Base-by-base conservation (phyloP, 768 basidiomycete genomes). In the Hygrophorus pudorinus region DNA sequence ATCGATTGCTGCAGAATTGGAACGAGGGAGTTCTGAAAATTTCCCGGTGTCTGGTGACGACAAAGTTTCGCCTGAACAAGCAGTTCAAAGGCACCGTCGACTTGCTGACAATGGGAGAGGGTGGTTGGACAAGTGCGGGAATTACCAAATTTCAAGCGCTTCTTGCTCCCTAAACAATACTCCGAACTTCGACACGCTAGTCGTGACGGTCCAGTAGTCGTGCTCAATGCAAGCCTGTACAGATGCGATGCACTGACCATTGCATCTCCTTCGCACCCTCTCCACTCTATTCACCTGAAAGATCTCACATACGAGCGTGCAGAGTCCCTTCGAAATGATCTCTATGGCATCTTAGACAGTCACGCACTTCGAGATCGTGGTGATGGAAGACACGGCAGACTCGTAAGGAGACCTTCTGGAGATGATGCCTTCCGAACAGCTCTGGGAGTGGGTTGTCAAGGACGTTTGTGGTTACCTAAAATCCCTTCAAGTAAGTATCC, bases 171-270 rank as follows among this genome's bases (percentile, higher is more conserved):
- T 4, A 33, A 45, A 28, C 27, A 1, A 41, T 21, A 36, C 38
- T 13, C 32, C 17, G 4, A 44, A 14, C 40, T 51, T 28, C 33
- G 48, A n/a, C 11, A 24, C 12, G 42, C 47, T 0, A 39, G 48
- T 3, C 34, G 38, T 14, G 28, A 34, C 5, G 53, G 56, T 1
- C 49, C 54, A 2, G 45, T 57, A 9, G 45, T 60, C 10, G 43
- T 56, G 11, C 37, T 59, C 37, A 55, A 53, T 48, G 35, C 53
- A 5, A 30, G 44, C 41, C 21, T 21, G 2, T 33, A 27, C 12
- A 35, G 52, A 21, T 57, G 51, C 21, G 54, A 59, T 39, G 56
- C 56, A 4, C 32, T 57, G 2, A 46, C 46, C 5, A 35, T 58
- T n/a, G 13, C 41, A 13, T 30, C 45, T 34, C 44, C 28, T 14